Conservation (phyloP, 1,284 basidiomycete genomes). For the Inonotus obliquus region DNA sequence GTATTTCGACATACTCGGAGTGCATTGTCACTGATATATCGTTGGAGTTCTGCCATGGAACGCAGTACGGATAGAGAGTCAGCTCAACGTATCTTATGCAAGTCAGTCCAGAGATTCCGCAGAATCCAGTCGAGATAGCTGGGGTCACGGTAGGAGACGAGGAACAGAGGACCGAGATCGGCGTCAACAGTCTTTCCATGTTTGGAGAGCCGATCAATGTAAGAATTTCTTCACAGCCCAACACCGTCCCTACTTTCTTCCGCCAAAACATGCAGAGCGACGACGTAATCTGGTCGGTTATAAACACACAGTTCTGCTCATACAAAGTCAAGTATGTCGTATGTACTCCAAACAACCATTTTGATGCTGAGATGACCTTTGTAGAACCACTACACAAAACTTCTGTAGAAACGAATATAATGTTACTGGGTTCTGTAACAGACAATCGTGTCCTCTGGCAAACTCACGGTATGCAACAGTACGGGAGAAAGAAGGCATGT, state of each 20-base stretch:
- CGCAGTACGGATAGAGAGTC: background rate
- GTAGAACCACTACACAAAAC: too few relatives aligned
- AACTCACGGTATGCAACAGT: conserved; percentile 98
- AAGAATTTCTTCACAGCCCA: background rate
- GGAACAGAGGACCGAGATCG: background rate
- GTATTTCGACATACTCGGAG: conserved; percentile 54
- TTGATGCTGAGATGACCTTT: conserved; percentile 7
- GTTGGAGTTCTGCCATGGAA: conserved; percentile 49
- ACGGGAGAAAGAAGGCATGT: conserved; percentile 86
- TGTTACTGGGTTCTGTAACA: conserved; percentile 94
- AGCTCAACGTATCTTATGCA: background rate
- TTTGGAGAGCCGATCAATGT: background rate
- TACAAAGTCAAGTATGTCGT: conserved; percentile 94
- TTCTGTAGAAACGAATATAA: conserved; percentile 99
- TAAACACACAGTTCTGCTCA: conserved; percentile 91
- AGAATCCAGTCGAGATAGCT: background rate
- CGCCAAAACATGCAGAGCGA: conserved; percentile 72
- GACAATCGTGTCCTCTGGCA: conserved; percentile 95
- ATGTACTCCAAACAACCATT: background rate
- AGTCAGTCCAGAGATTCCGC: background rate
- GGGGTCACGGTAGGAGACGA: background rate
- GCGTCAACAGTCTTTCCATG: background rate
- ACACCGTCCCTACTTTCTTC: background rate
- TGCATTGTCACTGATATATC: conserved; percentile 85
- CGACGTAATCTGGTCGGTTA: conserved; percentile 95